phyloP scores from a whole-genome alignment of 2,329 filamentous ascomycete species.

The Xylariaceae sp. region DNA sequence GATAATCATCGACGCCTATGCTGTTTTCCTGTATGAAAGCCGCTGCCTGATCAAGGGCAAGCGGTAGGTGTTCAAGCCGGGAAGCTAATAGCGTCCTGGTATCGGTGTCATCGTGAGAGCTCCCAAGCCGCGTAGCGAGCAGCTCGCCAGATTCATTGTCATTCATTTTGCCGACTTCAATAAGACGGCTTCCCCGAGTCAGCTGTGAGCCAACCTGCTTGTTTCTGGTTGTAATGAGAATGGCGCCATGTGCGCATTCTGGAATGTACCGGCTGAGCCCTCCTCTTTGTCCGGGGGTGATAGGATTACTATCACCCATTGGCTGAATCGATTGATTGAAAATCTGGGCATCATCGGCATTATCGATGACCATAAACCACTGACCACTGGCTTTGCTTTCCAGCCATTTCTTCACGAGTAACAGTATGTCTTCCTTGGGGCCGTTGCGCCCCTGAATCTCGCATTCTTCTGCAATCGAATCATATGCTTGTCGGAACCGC shows the following conservation, averaged over 20 bases:
- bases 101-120: not conserved
- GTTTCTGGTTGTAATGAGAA: slow-evolving; percentile 19
- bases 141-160: slow-evolving; percentile 25
- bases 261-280: slow-evolving; percentile 24
- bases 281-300: not conserved
- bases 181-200: not conserved
- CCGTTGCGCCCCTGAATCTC: slow-evolving; percentile 16
- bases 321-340: not conserved
- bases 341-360: slow-evolving; percentile 34
- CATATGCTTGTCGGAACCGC: slow-evolving; percentile 28
- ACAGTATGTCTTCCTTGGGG: slow-evolving; percentile 18
- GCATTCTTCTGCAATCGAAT: slow-evolving; percentile 26
- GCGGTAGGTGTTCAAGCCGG: slow-evolving; percentile 30
- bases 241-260: slow-evolving; percentile 26
- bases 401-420: slow-evolving; percentile 28
- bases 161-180: not conserved
- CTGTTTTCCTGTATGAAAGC: slow-evolving; percentile 33
- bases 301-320: not conserved
- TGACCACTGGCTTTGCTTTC: slow-evolving; percentile 23
- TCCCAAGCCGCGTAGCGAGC: slow-evolving; percentile 6
- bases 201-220: slow-evolving; percentile 29
- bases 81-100: slow-evolving; percentile 22
- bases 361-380: slow-evolving; percentile 40
- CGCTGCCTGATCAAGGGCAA: slow-evolving; percentile 34
- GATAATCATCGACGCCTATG: slow-evolving; percentile 25